Percentiles rank a stretch among this genome's conserved stretches.
phyloP scores from a whole-genome alignment of 1,139 yeast species.

The Lodderomyces oxycetoniae region DNA sequence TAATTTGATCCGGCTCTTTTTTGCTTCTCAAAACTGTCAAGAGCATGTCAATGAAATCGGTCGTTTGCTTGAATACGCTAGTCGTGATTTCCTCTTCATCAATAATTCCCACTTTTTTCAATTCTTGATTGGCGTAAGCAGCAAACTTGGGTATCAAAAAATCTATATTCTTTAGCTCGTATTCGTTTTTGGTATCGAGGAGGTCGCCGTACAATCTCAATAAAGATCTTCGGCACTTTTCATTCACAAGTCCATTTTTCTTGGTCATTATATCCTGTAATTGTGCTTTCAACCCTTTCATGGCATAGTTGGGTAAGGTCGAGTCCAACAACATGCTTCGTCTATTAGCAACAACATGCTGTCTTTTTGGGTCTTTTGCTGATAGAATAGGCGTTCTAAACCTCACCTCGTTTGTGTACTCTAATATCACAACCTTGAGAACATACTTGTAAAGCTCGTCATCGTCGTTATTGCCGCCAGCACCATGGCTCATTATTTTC shows the following conservation, averaged over 20 bases:
- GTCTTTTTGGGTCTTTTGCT: constrained; percentile 1
- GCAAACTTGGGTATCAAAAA: constrained; percentile 64
- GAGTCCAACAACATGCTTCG: constrained; percentile 15
- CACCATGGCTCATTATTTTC: neutral
- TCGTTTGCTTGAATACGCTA: constrained; percentile 52
- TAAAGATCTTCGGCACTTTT: constrained; percentile 40
- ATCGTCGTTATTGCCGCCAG: constrained; percentile 5
- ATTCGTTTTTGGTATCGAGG: constrained; percentile 44
- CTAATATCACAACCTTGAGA: constrained; percentile 48
- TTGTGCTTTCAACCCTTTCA: constrained; percentile 43
- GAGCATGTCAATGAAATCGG: constrained; percentile 52
- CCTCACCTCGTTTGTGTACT: constrained; percentile 56
- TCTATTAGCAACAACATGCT: constrained; percentile 8
- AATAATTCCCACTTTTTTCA: constrained; percentile 45
- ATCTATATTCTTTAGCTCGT: constrained; percentile 44
- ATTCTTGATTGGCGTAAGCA: constrained; percentile 59
- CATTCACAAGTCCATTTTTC: constrained; percentile 37
- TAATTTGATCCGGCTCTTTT: constrained; percentile 35
- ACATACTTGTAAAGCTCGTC: constrained; percentile 35
- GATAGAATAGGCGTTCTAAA: constrained; percentile 39
- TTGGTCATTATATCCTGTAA: constrained; percentile 54
- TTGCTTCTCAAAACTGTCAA: constrained; percentile 44
- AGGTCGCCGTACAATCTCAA: constrained; percentile 61
- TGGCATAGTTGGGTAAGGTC: constrained; percentile 44
- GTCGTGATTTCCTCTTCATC: constrained; percentile 40